Conservation (phyloP, 345 rosid genomes). For the Populus euphratica region DNA sequence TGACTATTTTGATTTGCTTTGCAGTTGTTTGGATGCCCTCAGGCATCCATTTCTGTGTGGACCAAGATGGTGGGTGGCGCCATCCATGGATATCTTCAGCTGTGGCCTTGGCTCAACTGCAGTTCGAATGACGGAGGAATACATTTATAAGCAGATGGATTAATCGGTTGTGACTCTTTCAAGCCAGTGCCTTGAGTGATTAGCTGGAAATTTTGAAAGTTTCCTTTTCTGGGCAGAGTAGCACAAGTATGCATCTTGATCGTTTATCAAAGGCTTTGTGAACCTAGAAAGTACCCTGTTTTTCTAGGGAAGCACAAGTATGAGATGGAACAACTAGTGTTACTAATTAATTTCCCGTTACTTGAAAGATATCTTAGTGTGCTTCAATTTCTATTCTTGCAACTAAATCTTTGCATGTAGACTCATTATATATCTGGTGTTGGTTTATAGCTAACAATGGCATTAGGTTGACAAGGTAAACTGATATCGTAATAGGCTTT, state of each 20-base stretch:
- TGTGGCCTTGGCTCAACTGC: slow-evolving; percentile 97
- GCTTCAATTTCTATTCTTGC: neutral
- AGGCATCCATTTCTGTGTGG: slow-evolving; percentile 93
- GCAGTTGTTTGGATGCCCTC: slow-evolving; percentile 79
- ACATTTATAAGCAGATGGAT: slow-evolving; percentile 48
- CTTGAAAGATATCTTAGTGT: neutral
- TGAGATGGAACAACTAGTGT: neutral
- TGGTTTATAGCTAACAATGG: neutral
- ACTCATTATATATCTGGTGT: neutral
- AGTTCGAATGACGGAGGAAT: slow-evolving; percentile 81
- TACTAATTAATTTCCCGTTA: neutral
- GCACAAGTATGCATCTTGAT: neutral
- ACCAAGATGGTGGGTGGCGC: slow-evolving; percentile 87
- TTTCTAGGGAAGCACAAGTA: neutral
- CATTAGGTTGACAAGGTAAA: neutral
- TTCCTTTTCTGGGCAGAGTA: no score
- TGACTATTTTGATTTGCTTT: slow-evolving; percentile 9
- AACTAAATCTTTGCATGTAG: neutral
- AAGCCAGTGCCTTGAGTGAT: neutral
- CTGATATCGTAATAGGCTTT: slow-evolving; percentile 73
- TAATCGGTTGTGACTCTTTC: neutral
- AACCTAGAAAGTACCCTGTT: neutral
- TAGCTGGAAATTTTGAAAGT: neutral
- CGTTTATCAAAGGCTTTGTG: neutral
- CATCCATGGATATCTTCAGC: slow-evolving; percentile 80